phyloP scores from a whole-genome alignment of 2,329 filamentous ascomycete genomes.

The Chaetothyriales sp. region DNA sequence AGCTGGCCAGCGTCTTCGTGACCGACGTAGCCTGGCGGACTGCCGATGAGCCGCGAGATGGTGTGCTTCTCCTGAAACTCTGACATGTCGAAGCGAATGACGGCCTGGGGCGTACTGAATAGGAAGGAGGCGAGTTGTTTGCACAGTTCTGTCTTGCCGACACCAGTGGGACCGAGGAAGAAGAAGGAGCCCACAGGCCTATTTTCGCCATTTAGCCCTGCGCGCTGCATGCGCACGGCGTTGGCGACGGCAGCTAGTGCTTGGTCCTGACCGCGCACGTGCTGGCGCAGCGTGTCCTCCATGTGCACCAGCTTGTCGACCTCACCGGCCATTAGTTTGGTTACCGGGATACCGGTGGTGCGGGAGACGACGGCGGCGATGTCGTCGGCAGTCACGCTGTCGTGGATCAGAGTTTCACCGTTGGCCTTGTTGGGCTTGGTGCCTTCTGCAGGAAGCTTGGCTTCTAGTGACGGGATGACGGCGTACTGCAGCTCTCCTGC shows the following conservation, averaged over 20 bases:
- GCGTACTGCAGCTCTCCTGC: constrained; percentile 88
- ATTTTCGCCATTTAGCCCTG: constrained; percentile 82
- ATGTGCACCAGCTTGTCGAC: constrained; percentile 91
- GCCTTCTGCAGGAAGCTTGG: constrained; percentile 61
- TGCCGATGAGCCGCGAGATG: constrained; percentile 80
- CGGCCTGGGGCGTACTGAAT: constrained; percentile 81
- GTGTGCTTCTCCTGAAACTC: constrained; percentile 98
- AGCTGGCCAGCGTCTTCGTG: constrained; percentile 95
- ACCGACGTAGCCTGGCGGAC: constrained; percentile 86
- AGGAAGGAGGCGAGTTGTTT: constrained; percentile 90
- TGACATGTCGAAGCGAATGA: constrained; percentile 92
- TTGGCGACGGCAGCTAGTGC: constrained; percentile 82
- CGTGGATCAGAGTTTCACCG: constrained; percentile 60
- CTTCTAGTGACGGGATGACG: constrained; percentile 67
- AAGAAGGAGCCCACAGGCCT: constrained; percentile 88
- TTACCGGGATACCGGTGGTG: constrained; percentile 82
- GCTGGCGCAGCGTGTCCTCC: constrained; percentile 75
- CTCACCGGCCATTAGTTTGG: constrained; percentile 83
- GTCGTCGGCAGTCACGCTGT: constrained; percentile 88
- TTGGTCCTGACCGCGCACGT: constrained; percentile 85
- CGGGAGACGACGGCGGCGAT: constrained; percentile 85
- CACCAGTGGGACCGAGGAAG: constrained; percentile 92
- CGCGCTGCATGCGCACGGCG: constrained; percentile 84
- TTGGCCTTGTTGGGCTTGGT: constrained; percentile 25
- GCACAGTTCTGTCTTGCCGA: constrained; percentile 93